Conservation (phyloP, 192 early-diverging fungal species). For the Chytriomyces sp. region DNA sequence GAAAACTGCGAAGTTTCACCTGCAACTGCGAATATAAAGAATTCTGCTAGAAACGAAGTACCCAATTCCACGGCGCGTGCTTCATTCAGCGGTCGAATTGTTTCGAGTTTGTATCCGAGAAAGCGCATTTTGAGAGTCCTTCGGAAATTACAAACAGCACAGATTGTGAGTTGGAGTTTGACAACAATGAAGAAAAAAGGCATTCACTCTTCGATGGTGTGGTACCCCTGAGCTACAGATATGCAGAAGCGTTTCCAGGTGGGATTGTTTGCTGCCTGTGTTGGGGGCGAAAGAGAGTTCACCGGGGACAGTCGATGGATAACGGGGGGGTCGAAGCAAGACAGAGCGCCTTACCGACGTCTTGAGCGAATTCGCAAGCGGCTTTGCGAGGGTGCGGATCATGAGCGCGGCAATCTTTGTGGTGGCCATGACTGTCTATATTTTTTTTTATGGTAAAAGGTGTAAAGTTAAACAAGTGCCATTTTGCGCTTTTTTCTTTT, state of each 20-base stretch:
- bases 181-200: neutral
- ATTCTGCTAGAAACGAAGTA: conserved; percentile 50
- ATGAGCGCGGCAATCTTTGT: conserved; percentile 50
- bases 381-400: conserved; percentile 51
- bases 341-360: conserved; percentile 20
- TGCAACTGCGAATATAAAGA: conserved; percentile 49
- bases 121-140: conserved; percentile 47
- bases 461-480: neutral
- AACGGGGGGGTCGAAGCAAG: neutral
- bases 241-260: conserved; percentile 50
- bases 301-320: neutral
- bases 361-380: conserved; percentile 53
- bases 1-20: conserved; percentile 17
- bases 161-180: neutral
- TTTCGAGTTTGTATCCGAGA: conserved; percentile 47
- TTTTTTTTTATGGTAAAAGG: neutral
- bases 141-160: neutral
- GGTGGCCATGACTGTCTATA: conserved; percentile 23
- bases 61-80: conserved; percentile 55
- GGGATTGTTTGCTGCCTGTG: conserved; percentile 38
- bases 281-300: neutral
- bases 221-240: conserved; percentile 42
- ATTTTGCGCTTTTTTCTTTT: conserved; percentile 19
- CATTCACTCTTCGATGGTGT: conserved; percentile 33
- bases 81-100: conserved; percentile 55